Base-by-base conservation (phyloP, 495 filamentous ascomycete genomes). In the Annulohypoxylon moriforme region DNA sequence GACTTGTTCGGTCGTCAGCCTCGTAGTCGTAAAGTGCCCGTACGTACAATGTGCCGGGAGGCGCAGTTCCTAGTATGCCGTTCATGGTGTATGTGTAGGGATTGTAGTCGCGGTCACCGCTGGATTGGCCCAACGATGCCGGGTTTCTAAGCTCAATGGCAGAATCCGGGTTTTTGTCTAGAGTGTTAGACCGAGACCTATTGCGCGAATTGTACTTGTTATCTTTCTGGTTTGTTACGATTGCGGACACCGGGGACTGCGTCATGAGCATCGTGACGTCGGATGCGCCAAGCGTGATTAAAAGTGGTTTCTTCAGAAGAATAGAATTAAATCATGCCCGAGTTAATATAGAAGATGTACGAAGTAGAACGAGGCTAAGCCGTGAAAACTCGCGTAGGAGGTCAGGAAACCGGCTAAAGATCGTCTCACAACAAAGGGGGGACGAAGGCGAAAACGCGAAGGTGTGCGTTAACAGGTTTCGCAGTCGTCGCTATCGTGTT, bases 11-110 rank as follows among this genome's bases (percentile, higher is more conserved):
- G 82, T 99, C 96, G 80, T 98, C 94, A 67, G 96, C 93, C 76
- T 96, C 92, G 80, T 98, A 99, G 81, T 98, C 93, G 84, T 98
- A 99, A 64, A 98, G 88, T 16, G 96, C 96, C 71, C 94, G 92
- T 76, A 99, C 96, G 77, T 94, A 98, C 81, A 97, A 89, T 69
- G 90, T 89, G 69, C 93, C 88, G 20, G 89, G 87, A 38, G 92
- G 90, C 71, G 92, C 87, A 74, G 87, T 88, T 65, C 90, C 89
- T 64, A 88, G 84, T 74, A 91, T 88, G 66, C 90, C 89, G 78
- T 91, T 91, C 89, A 93, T 93, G 66, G 77, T 82, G 77, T 76
- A 75, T 42, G 72, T 70, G 11, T 77, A 71, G 49, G 58, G 75
- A 42, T 77, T 77, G 16, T 70, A 69, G 60, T 76, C 76, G 75